Conservation (phyloP, 2,329 filamentous ascomycete species). For the Trichoderma sp. region DNA sequence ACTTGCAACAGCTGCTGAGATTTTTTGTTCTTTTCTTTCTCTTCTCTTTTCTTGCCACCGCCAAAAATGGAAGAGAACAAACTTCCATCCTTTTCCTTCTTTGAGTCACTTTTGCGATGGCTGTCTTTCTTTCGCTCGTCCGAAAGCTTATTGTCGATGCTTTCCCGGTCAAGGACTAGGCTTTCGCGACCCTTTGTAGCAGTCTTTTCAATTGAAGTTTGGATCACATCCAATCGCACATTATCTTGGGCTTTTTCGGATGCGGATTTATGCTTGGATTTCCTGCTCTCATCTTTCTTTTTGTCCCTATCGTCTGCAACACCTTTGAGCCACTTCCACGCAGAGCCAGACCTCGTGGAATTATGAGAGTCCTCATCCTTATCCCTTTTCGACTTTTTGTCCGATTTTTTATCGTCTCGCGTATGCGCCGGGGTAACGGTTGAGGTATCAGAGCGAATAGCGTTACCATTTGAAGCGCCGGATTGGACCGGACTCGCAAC, state of each 20-base stretch:
- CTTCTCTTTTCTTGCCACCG: slow-evolving; percentile 80
- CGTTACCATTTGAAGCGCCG: slow-evolving; percentile 62
- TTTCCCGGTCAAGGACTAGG: slow-evolving; percentile 76
- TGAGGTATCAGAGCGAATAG: slow-evolving; percentile 67
- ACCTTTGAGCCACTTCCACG: slow-evolving; percentile 73
- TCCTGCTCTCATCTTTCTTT: slow-evolving; percentile 61
- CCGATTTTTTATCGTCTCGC: slow-evolving; percentile 67
- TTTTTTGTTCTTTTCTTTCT: slow-evolving; percentile 70
- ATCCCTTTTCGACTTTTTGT: slow-evolving; percentile 75
- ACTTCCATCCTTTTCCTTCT: slow-evolving; percentile 90
- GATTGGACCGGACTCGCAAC: slow-evolving; percentile 49
- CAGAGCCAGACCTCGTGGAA: slow-evolving; percentile 66
- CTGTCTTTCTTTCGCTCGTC: slow-evolving; percentile 82
- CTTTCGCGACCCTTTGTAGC: slow-evolving; percentile 73
- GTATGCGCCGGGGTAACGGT: slow-evolving; percentile 69
- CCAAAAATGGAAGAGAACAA: slow-evolving; percentile 95
- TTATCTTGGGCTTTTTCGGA: slow-evolving; percentile 68
- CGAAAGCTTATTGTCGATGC: slow-evolving; percentile 66
- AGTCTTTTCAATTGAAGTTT: slow-evolving; percentile 76
- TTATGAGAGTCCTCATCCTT: slow-evolving; percentile 58
- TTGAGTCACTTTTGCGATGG: slow-evolving; percentile 70
- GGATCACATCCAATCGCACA: slow-evolving; percentile 78
- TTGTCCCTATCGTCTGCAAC: slow-evolving; percentile 69
- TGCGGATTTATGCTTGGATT: slow-evolving; percentile 60
- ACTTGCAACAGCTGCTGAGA: slow-evolving; percentile 71